Conservation (phyloP, 1,284 basidiomycete genomes). For the Fomitiporia mediterranea region DNA sequence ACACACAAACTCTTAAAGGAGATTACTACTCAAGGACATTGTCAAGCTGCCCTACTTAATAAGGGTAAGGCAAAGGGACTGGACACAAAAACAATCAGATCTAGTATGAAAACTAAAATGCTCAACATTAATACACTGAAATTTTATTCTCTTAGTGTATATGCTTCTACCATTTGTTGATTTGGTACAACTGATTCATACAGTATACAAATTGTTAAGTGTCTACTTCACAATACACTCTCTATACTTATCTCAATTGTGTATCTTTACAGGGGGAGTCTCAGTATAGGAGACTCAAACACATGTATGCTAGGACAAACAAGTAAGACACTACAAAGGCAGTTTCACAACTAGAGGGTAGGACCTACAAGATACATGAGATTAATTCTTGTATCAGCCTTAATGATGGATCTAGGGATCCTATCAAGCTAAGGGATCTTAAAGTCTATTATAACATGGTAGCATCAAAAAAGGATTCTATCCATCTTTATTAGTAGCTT, state of each 20-base stretch:
- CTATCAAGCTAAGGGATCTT: not conserved
- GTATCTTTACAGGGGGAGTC: conserved; percentile 33
- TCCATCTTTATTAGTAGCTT: not conserved
- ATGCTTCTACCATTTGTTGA: conserved; percentile 26
- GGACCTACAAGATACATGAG: conserved; percentile 20
- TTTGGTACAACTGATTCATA: conserved; percentile 35
- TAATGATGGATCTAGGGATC: not conserved
- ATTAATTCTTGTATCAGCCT: not conserved
- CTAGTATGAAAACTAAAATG: conserved; percentile 2
- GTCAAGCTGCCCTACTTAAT: not conserved
- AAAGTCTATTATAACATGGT: not conserved
- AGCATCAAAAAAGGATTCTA: not conserved
- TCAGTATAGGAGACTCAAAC: conserved; percentile 33
- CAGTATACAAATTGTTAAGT: conserved; percentile 32
- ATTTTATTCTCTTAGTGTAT: conserved; percentile 32
- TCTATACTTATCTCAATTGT: too few relatives aligned
- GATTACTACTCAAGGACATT: not conserved
- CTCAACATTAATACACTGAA: conserved; percentile 33
- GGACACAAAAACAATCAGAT: conserved; percentile 2
- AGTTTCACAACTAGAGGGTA: conserved; percentile 27
- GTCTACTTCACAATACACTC: too few relatives aligned
- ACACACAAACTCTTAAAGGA: conserved; percentile 25
- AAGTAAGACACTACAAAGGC: conserved; percentile 27
- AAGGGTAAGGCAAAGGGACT: not conserved
- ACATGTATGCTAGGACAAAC: conserved; percentile 30